These are phyloP conservation scores for Mycena latifolia DNA, from an alignment of 768 basidiomycete genomes.

Conservation along the genomic window DNA sequence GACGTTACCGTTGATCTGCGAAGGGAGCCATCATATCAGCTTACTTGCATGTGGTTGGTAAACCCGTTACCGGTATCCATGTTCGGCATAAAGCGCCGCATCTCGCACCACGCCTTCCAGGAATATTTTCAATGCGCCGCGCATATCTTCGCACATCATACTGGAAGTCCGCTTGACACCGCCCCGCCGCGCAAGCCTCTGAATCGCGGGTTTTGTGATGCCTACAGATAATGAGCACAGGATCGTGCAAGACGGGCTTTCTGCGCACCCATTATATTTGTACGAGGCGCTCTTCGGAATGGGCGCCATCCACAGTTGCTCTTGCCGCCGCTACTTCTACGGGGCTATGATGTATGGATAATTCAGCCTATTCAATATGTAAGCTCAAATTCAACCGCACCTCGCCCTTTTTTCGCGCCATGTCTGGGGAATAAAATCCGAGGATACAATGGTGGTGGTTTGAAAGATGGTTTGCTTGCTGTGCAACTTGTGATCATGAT, in stretches of 20 bases:
- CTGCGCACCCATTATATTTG: not conserved
- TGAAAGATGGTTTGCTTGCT: too few species aligned
- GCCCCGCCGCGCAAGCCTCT: slow-evolving; percentile 84
- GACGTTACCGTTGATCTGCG: too few species aligned
- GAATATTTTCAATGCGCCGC: slow-evolving; percentile 86
- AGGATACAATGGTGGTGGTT: too few species aligned
- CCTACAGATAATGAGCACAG: slow-evolving; percentile 44
- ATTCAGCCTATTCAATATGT: too few species aligned
- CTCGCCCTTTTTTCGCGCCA: too few species aligned
- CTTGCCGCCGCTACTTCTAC: not conserved
- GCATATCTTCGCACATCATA: slow-evolving; percentile 83
- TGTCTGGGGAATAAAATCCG: too few species aligned
- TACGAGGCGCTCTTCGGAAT: not conserved
- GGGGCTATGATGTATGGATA: too few species aligned
- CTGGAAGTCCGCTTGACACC: slow-evolving; percentile 85
- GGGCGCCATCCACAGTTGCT: not conserved
- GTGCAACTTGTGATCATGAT: too few species aligned
- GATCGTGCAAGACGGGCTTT: not conserved
- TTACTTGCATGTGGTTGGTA: too few species aligned
- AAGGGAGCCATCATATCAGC: too few species aligned
- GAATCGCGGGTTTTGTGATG: slow-evolving; percentile 76
- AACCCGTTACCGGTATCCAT: slow-evolving; percentile 47
- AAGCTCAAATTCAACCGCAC: too few species aligned
- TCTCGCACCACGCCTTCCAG: slow-evolving; percentile 63
- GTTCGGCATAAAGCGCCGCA: not conserved